phyloP scores from a whole-genome alignment of 208 protist genomes.

The Leishmania tarentolae region DNA sequence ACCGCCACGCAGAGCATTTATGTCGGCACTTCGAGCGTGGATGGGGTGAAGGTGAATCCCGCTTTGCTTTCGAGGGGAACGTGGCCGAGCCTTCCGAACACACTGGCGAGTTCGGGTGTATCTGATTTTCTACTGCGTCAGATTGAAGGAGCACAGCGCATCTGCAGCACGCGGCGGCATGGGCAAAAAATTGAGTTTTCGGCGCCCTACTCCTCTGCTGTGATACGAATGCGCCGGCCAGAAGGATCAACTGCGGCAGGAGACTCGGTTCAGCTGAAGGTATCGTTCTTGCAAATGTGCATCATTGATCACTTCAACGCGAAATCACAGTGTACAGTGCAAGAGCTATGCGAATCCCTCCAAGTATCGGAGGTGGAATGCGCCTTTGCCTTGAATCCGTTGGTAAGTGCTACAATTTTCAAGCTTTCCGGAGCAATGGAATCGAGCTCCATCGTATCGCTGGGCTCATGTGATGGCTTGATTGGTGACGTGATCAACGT shows the following conservation, averaged over 20 bases:
- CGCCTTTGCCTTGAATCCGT: conserved; percentile 26
- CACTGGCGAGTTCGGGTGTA: background rate
- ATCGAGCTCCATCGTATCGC: conserved; percentile 8
- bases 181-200: conserved; percentile 38
- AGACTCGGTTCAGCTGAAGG: conserved; percentile 27
- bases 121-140: conserved; percentile 3
- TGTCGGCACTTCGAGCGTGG: conserved; percentile 15
- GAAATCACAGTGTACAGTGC: conserved; percentile 33
- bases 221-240: conserved; percentile 25
- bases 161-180: conserved; percentile 18
- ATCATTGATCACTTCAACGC: conserved; percentile 54
- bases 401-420: conserved; percentile 25
- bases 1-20: conserved; percentile 23
- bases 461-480: conserved; percentile 13
- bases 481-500: conserved; percentile 20
- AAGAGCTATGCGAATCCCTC: conserved; percentile 36
- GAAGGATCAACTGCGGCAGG: background rate
- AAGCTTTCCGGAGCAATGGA: conserved; percentile 2
- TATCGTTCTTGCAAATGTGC: conserved; percentile 44
- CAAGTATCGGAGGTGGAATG: conserved; percentile 23
- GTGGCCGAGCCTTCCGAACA: conserved; percentile 30
- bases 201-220: conserved; percentile 29
- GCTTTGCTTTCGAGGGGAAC: conserved; percentile 27
- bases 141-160: conserved; percentile 13
- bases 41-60: conserved; percentile 16